These are phyloP conservation scores for Dalbergia cochinchinensis DNA, from an alignment of 306 rosid genomes.

Conservation along the genomic window DNA sequence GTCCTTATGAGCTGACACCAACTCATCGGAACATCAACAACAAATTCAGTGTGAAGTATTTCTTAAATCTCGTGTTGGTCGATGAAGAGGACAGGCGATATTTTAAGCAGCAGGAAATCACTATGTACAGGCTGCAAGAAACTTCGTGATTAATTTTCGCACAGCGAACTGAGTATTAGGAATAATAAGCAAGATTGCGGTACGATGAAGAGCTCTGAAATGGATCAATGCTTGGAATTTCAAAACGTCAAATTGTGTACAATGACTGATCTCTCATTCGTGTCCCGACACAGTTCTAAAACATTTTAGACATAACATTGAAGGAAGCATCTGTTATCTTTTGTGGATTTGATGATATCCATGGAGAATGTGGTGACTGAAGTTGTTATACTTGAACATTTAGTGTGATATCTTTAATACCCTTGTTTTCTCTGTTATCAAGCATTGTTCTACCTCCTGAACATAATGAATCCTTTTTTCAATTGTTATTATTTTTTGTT, in stretches of 20 bases:
- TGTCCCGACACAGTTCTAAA: slow-evolving; percentile 16
- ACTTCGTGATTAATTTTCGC: slow-evolving; percentile 57
- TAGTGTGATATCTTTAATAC: slow-evolving; percentile 26
- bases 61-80: slow-evolving; percentile 94
- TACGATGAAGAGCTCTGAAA: slow-evolving; percentile 53
- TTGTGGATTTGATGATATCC: not conserved
- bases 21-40: slow-evolving; percentile 94
- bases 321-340: not conserved
- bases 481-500: not conserved
- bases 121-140: slow-evolving; percentile 90
- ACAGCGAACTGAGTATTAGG: slow-evolving; percentile 31
- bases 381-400: slow-evolving; percentile 20
- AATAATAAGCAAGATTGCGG: slow-evolving; percentile 47
- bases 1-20: slow-evolving; percentile 98
- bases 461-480: not conserved
- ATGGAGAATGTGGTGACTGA: not conserved
- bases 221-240: slow-evolving; percentile 46
- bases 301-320: not conserved
- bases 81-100: slow-evolving; percentile 99
- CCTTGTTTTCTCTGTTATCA: not conserved
- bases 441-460: slow-evolving; percentile 30
- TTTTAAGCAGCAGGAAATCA: slow-evolving; percentile 99
- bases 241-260: slow-evolving; percentile 51
- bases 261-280: slow-evolving; percentile 44
- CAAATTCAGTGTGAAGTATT: slow-evolving; percentile 97